Base-by-base conservation (phyloP, 1,284 basidiomycete species). In the Flammula alnicola region DNA sequence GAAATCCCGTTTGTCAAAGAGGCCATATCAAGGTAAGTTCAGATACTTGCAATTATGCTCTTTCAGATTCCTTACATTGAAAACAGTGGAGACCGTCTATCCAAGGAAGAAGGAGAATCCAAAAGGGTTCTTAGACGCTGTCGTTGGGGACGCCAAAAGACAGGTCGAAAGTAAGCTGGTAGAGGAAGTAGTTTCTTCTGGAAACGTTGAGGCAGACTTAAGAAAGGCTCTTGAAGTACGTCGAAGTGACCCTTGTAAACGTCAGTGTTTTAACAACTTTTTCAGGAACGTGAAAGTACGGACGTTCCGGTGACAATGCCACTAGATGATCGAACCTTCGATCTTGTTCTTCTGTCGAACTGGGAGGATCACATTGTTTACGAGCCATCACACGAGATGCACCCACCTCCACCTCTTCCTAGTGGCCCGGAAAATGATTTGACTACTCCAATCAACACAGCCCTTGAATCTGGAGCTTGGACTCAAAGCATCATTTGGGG, bases 401-500 rank as follows among this genome's bases (percentile, higher is more conserved):
- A 62, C 33, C 57, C 63, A 25, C 54, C 64, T 12, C 55, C 65
- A 6, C 59, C 71, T 35, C 59, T 63, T 17, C 51, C 65, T 7
- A 54, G 66, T n/a, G 63, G 70, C 7, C 66, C 75, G 31, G 76
- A 80, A 55, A 79, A 79, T 46, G 80, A 81, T 59, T 72, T 88
- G 23, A 86, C 84, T 12, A 84, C 80, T 2, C 88, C 80, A 33
- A 80, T 79, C 53, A 95, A 87, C 65, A 84, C 83, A 63, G 81
- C 74, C 23, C 73, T 95, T 11, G 89, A 93, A 61, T 84, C 86
- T 31, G 93, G 91, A 23, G 77, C 80, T 9, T 95, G 93, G 93
- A 87, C 88, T 1, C 88, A 93, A 60, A 88, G 89, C 58, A 93
- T 95, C 59, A 89, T 95, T 22, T 95, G 93, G 93, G 82, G 85